phyloP scores from a whole-genome alignment of 106 monocot species.

The Allium cepa region DNA sequence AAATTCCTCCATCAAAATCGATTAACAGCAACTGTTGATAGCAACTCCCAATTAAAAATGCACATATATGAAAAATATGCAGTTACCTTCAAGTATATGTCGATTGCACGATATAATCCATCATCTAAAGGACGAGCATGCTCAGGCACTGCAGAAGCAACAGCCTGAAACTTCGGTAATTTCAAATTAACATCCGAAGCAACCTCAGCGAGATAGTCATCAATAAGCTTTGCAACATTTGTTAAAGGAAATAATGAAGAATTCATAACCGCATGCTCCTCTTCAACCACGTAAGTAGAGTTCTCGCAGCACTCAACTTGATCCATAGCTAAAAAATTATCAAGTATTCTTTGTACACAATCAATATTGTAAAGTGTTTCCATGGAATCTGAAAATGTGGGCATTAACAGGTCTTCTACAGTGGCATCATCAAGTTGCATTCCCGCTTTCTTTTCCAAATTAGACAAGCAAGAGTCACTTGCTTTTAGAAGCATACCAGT shows the following conservation, averaged over 20 bases:
- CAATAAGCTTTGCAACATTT: constrained; percentile 52
- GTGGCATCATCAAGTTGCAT: constrained; percentile 38
- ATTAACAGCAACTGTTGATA: too few species aligned
- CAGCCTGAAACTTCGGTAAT: constrained; percentile 40
- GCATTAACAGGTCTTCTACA: constrained; percentile 39
- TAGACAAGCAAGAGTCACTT: constrained; percentile 16
- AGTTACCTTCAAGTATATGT: constrained; percentile 68
- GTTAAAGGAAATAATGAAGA: constrained; percentile 57
- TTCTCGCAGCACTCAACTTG: constrained; percentile 16
- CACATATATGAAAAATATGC: too few species aligned
- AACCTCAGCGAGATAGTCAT: constrained; percentile 70
- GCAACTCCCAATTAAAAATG: too few species aligned
- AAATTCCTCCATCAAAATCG: too few species aligned
- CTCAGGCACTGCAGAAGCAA: constrained; percentile 55
- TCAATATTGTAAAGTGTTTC: constrained; percentile 48
- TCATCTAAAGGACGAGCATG: constrained; percentile 61
- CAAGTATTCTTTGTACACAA: constrained; percentile 35
- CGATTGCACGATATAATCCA: constrained; percentile 73
- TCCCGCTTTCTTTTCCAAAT: constrained; percentile 43
- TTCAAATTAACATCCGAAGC: constrained; percentile 72
- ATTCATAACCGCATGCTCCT: constrained; percentile 14
- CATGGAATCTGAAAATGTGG: constrained; percentile 28
- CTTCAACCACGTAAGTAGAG: constrained; percentile 34
- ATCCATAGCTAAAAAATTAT: constrained; percentile 35
- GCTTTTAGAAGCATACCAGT: constrained; percentile 33